Evolutionary conservation across 768 basidiomycete species (phyloP), one percentile per base, ranked within the genome.

Genomic region (Plicaturopsis crispa): DNA sequence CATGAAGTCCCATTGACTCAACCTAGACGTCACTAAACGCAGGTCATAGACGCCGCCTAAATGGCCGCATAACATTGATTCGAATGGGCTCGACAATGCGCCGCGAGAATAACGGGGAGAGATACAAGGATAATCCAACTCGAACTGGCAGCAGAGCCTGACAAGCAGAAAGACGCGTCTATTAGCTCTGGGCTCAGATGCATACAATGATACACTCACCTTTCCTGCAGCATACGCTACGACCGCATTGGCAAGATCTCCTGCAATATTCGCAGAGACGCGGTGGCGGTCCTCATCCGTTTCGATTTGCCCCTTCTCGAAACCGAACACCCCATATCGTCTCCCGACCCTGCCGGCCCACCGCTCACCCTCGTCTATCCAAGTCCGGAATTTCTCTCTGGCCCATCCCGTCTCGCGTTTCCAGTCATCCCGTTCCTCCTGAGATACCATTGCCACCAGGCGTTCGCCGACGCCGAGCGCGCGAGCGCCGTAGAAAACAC

Each of bases 251-350:
- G 86, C 81, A 5, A 89, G 74, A 51, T 89, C 84, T 12, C 81
- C 80, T 7, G 80, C 83, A 24, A 88, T 56, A 40, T 61, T 61
- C 10, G 60, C 62, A 12, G 70, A 51, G 5, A 50, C 46, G n/a
- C 48, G 38, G 10, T 14, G 46, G 28, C 23, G 40, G 23, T 2
- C 24, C 19, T 45, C 49, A 30, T 21, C 31, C 33, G 22, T 23
- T 22, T 31, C 31, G 30, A 34, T 13, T 7, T 38, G 19, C 10
- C 69, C 57, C 53, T 81, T 84, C 57, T 78, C 72, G 48, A 78
- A 81, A 7, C 89, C 90, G 56, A 91, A 84, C 8, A 85, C 41
- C 1, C 89, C 89, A 58, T 94, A 92, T 26, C 81, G 69, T 40
- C 65, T 65, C 8, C 88, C 89, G 7, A 92, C 71, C 21, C 76